Conservation (phyloP, 345 rosid species). For the Salix udensis region DNA sequence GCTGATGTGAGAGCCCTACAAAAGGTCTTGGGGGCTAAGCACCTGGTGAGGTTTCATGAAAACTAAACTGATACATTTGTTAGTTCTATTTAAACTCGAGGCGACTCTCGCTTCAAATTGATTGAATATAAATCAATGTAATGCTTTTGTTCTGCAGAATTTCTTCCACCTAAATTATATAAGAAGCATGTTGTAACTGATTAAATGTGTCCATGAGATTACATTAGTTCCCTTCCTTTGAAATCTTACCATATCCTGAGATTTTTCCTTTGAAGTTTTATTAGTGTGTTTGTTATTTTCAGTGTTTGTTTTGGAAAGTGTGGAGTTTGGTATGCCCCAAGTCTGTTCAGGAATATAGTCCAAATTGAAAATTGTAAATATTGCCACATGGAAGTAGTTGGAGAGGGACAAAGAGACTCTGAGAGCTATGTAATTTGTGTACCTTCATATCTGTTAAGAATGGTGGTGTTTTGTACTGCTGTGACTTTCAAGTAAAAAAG, state of each 20-base stretch:
- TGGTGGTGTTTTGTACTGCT: not conserved
- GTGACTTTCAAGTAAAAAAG: not conserved
- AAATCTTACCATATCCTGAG: not conserved
- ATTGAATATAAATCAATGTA: not conserved
- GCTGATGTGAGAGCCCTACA: constrained; percentile 95
- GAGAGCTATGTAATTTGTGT: not conserved
- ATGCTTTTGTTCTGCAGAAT: not conserved
- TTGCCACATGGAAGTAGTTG: not conserved
- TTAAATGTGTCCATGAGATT: not conserved
- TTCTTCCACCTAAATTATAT: not conserved
- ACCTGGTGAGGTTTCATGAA: constrained; percentile 62
- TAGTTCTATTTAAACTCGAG: not conserved
- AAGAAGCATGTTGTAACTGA: not conserved
- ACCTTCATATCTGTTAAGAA: not conserved
- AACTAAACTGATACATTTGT: not conserved
- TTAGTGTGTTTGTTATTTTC: not conserved
- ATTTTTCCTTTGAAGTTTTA: not conserved
- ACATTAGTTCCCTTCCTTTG: not conserved
- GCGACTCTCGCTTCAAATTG: not conserved
- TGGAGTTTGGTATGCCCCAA: not conserved
- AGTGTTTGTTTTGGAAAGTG: not conserved
- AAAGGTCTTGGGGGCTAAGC: constrained; percentile 74
- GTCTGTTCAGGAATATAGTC: not conserved
- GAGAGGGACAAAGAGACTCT: not conserved
- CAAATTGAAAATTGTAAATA: not conserved